Base-by-base conservation (phyloP, 768 basidiomycete genomes). In the Naganishia vishniacii region DNA sequence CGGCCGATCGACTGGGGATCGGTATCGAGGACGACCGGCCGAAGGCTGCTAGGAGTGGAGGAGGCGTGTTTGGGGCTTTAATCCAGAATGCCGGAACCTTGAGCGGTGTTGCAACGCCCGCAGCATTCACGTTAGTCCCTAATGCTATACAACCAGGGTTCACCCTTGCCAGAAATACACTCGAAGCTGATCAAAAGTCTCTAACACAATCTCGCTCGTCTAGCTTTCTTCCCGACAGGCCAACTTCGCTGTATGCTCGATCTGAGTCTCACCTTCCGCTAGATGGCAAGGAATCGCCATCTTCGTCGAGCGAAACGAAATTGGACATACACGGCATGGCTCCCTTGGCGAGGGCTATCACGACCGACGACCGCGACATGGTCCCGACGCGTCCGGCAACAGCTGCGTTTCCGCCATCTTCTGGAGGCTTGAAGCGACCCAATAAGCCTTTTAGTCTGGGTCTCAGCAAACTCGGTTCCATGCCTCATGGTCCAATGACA, bases 61-160 rank as follows among this genome's bases (percentile, higher is more conserved):
- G 80, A 0, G 86, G 86, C 5, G 86, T 86, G 1, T 81, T 87
- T 64, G 88, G 86, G 0, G 82, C 87, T 4, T 81, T 91, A 37
- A 84, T 91, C 23, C 83, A 86, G 7, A 84, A 84, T 62, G 84
- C 87, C 0, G 85, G 83, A 2, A 84, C 84, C 49, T 76, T 90
- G 8, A 78, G 82, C 1, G 87, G 86, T 18, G 82, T 26, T 40
- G 72, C 72, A 48, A 72, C 72, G 13, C 73, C 71, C 23, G 65
- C 66, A 26, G 72, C 64, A 7, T 46, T 82, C 77, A 78, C 78
- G 28, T 80, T 81, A 69, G 84, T 80, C 7, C 87, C 88, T 1
- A 82, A 85, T 67, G 70, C 86, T 40, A 81, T 83, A 68, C 78
- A 82, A 46, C 81, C 85, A 2, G 88, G 88, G 15, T 89, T 84